These are phyloP conservation scores for Rhizopogon vulgaris DNA, from an alignment of 768 basidiomycete genomes.

Conservation along the genomic window DNA sequence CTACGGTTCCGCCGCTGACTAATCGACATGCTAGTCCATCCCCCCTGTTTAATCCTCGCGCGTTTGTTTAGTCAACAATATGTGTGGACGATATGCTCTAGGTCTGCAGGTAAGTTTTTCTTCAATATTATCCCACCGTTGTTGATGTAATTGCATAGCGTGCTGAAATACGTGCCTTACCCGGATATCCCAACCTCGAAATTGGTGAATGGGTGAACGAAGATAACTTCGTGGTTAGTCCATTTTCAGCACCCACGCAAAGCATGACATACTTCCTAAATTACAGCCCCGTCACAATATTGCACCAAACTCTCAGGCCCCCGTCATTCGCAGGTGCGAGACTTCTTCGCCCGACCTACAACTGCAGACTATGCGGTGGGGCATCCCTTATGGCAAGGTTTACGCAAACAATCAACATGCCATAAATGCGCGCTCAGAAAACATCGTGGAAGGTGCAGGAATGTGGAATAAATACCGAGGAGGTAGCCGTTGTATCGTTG, in stretches of 20 bases:
- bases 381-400: conserved; percentile 69
- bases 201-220: conserved; percentile 57
- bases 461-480: conserved; percentile 86
- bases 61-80: conserved; percentile 16
- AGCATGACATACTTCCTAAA: background rate
- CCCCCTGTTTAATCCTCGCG: too few species aligned
- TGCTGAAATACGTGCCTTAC: conserved; percentile 27
- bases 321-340: conserved; percentile 55
- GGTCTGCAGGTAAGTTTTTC: conserved; percentile 35
- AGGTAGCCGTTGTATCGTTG: conserved; percentile 77
- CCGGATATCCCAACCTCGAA: conserved; percentile 35
- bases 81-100: conserved; percentile 65
- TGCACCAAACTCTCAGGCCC: conserved; percentile 73
- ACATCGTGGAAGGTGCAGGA: conserved; percentile 63
- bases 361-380: conserved; percentile 88
- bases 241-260: background rate
- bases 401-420: conserved; percentile 55
- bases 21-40: too few species aligned
- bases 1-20: too few species aligned
- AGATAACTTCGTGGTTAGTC: conserved; percentile 44
- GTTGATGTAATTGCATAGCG: conserved; percentile 10
- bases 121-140: background rate
- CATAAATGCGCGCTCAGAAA: conserved; percentile 87
- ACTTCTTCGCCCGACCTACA: conserved; percentile 31
- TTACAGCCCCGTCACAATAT: conserved; percentile 64